These are phyloP conservation scores for Platanus orientalis DNA, from an alignment of 164 flowering plant species.

Conservation along the genomic window DNA sequence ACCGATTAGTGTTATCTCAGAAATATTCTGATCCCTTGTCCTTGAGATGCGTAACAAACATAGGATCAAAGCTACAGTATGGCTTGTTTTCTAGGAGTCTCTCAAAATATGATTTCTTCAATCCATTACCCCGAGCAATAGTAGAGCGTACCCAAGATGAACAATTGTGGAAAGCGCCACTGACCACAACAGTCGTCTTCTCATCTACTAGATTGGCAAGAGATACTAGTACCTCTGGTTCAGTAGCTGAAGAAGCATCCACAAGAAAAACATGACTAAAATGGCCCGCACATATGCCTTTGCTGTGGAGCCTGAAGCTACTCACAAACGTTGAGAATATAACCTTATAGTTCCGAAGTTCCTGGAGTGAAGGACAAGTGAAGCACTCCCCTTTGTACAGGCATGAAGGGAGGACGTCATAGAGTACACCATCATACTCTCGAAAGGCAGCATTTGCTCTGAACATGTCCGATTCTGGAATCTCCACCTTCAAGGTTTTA, in stretches of 20 bases:
- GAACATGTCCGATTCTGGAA: conserved; percentile 30
- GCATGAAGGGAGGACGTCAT: conserved; percentile 31
- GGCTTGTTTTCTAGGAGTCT: conserved; percentile 25
- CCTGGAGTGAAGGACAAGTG: conserved; percentile 30
- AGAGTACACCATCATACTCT: conserved; percentile 31
- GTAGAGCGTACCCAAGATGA: conserved; percentile 31
- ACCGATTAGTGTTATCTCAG: no score
- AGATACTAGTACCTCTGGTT: conserved; percentile 40
- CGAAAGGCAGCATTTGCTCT: conserved; percentile 50
- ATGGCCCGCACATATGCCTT: conserved; percentile 37
- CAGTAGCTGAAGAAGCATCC: conserved; percentile 39
- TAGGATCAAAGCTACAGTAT: conserved; percentile 19
- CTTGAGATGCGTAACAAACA: neutral
- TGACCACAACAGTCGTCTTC: conserved; percentile 32
- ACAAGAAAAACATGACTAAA: conserved; percentile 48
- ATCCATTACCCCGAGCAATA: conserved; percentile 25
- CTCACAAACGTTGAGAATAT: conserved; percentile 39
- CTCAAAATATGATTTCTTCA: conserved; percentile 37
- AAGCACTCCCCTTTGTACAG: conserved; percentile 32
- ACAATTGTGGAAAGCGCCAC: conserved; percentile 22
- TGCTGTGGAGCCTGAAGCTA: conserved; percentile 30
- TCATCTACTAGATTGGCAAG: conserved; percentile 29
- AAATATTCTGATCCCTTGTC: neutral
- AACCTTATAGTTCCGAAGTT: conserved; percentile 28
- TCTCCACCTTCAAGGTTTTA: conserved; percentile 21